These are phyloP conservation scores for Leptosphaerulina australis DNA, from an alignment of 2,329 filamentous ascomycete genomes.

Conservation along the genomic window DNA sequence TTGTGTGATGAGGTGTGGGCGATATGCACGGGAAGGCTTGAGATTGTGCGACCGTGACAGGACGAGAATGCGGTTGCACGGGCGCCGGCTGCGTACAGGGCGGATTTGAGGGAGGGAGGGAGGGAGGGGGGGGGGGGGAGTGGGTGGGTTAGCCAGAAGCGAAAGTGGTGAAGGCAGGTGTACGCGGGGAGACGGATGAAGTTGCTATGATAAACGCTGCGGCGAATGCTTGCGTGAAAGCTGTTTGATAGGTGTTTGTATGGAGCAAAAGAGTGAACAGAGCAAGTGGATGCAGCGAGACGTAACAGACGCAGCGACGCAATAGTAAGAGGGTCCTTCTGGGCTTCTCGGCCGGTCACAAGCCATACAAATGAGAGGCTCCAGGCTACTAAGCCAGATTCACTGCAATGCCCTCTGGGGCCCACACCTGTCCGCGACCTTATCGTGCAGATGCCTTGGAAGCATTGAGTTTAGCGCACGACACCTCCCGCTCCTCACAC, in stretches of 20 bases:
- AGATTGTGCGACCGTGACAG: conserved; percentile 37
- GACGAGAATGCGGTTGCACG: conserved; percentile 33
- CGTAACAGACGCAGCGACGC: conserved; percentile 4
- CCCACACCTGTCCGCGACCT: conserved; percentile 29
- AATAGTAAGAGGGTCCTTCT: conserved; percentile 19
- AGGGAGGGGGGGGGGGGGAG: too few relatives aligned
- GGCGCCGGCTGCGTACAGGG: conserved; percentile 24
- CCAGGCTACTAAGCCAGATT: conserved; percentile 27
- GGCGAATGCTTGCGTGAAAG: background rate
- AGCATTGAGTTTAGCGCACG: conserved; percentile 24
- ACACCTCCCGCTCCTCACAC: conserved; percentile 22
- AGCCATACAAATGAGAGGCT: conserved; percentile 15
- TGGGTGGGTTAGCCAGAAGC: conserved; percentile 26
- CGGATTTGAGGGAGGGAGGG: too few relatives aligned
- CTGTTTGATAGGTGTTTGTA: background rate
- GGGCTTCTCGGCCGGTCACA: conserved; percentile 21
- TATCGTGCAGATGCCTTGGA: conserved; percentile 25
- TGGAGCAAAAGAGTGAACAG: conserved; percentile 6
- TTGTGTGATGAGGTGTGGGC: conserved; percentile 32
- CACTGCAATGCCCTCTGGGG: conserved; percentile 23
- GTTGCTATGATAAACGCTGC: background rate
- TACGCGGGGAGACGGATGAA: conserved; percentile 12
- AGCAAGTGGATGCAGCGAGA: conserved; percentile 12
- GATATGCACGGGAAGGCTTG: conserved; percentile 20
- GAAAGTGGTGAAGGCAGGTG: conserved; percentile 15